Evolutionary conservation across 2,329 filamentous ascomycete genomes (phyloP).

Genomic region (Hirsutella minnesotensis): DNA sequence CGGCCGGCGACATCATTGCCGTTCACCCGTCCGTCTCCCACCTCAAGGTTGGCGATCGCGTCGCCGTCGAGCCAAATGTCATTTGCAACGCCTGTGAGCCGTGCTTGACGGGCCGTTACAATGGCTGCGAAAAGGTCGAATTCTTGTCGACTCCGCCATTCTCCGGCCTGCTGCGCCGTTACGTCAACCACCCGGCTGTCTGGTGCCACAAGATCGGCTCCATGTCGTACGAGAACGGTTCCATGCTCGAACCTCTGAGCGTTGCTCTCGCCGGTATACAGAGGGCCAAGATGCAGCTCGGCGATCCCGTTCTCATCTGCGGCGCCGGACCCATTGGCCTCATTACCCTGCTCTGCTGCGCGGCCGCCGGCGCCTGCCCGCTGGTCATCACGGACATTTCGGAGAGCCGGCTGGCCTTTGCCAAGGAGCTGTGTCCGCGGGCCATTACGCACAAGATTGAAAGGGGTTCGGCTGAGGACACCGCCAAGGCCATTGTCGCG

Average conservation of each 20-base stretch:
- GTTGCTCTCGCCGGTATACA: slow-evolving; percentile 85
- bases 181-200: slow-evolving; percentile 85
- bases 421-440: slow-evolving; percentile 68
- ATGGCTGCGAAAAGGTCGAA: slow-evolving; percentile 75
- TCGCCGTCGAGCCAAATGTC: slow-evolving; percentile 88
- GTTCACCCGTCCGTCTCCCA: slow-evolving; percentile 67
- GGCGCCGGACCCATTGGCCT: slow-evolving; percentile 91
- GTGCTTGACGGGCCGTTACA: slow-evolving; percentile 86
- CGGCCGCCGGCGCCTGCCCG: slow-evolving; percentile 79
- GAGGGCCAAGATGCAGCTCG: slow-evolving; percentile 66
- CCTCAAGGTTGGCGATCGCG: slow-evolving; percentile 76
- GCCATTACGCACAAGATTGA: slow-evolving; percentile 73
- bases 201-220: slow-evolving; percentile 96
- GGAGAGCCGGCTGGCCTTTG: slow-evolving; percentile 71
- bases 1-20: slow-evolving; percentile 71
- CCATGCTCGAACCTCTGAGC: slow-evolving; percentile 78
- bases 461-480: slow-evolving; percentile 54
- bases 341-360: slow-evolving; percentile 72
- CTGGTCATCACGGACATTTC: slow-evolving; percentile 94
- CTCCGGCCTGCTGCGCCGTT: slow-evolving; percentile 74
- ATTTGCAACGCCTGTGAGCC: slow-evolving; percentile 86
- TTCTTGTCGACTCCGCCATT: slow-evolving; percentile 90
- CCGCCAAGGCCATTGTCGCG: slow-evolving; percentile 53
- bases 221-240: slow-evolving; percentile 86
- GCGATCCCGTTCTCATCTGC: slow-evolving; percentile 80